Evolutionary conservation across 352 stramenopile genomes (phyloP).

Genomic region (Globisporangium nodosum): DNA sequence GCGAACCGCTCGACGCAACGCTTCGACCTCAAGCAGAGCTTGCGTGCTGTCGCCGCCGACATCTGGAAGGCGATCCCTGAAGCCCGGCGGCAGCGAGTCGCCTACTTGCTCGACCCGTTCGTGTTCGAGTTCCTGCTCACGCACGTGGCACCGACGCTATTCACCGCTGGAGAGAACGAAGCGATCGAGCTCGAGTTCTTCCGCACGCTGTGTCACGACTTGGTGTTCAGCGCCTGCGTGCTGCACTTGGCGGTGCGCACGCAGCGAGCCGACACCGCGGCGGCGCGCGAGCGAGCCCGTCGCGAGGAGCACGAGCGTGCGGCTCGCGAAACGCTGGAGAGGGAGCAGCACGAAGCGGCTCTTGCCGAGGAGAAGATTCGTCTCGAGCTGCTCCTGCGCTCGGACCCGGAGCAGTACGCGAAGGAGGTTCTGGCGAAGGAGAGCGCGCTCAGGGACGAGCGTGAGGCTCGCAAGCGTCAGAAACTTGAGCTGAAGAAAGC

Average conservation of each 20-base stretch:
- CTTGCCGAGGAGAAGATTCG: conserved; percentile 22
- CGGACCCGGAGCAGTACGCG: conserved; percentile 37
- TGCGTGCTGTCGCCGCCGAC: conserved; percentile 40
- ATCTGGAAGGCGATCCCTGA: conserved; percentile 57
- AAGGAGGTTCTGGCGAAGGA: conserved; percentile 32
- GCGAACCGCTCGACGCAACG: conserved; percentile 17
- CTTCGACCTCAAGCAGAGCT: conserved; percentile 34
- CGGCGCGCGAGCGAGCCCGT: conserved; percentile 4
- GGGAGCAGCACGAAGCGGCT: conserved; percentile 13
- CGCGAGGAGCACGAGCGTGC: conserved; percentile 16
- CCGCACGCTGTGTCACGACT: conserved; percentile 42
- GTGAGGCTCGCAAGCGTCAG: conserved; percentile 24
- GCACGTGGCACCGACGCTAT: conserved; percentile 31
- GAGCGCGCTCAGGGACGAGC: conserved; percentile 23
- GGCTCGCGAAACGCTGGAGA: conserved; percentile 4
- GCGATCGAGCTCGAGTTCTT: conserved; percentile 64
- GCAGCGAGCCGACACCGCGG: conserved; percentile 35
- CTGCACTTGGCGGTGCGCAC: conserved; percentile 41
- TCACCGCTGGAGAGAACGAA: conserved; percentile 8
- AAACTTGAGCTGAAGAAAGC: conserved; percentile 44
- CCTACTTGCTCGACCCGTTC: conserved; percentile 58
- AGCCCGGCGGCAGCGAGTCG: conserved; percentile 33
- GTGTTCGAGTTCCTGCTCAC: conserved; percentile 53
- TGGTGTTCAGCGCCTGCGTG: conserved; percentile 50
- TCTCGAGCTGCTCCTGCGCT: conserved; percentile 26